phyloP scores from a whole-genome alignment of 129 eudicot species.

The Helianthus tuberosus region DNA sequence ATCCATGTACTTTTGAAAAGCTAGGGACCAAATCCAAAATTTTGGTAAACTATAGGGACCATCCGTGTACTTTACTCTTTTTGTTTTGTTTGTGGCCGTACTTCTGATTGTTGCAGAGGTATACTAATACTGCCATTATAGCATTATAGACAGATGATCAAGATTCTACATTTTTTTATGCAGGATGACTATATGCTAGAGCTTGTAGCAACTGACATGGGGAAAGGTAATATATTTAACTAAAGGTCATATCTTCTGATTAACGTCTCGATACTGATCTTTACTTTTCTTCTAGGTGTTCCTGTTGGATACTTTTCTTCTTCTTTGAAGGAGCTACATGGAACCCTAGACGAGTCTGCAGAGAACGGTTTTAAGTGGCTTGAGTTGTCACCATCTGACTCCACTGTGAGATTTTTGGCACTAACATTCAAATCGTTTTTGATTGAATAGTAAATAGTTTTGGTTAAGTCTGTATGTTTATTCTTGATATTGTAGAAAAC shows the following conservation, averaged over 20 bases:
- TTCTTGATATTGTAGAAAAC: conserved; percentile 47
- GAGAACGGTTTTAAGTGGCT: conserved; percentile 52
- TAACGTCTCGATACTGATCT: conserved; percentile 2
- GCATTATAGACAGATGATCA: neutral
- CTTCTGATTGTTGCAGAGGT: conserved; percentile 20
- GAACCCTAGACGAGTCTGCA: conserved; percentile 37
- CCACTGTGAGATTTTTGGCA: conserved; percentile 50
- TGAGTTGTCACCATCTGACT: conserved; percentile 61
- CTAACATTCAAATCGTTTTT: neutral
- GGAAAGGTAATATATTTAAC: conserved; percentile 58
- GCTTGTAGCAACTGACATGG: conserved; percentile 71
- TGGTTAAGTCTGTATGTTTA: conserved; percentile 12
- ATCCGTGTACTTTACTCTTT: neutral
- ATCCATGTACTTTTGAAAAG: too few species aligned
- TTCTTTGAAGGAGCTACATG: conserved; percentile 55
- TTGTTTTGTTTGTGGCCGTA: neutral
- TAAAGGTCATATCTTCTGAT: neutral
- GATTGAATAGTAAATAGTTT: neutral
- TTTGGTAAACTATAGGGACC: too few species aligned
- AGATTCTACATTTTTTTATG: conserved; percentile 20
- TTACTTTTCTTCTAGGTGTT: conserved; percentile 53
- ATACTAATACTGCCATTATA: conserved; percentile 1
- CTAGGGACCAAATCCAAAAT: too few species aligned
- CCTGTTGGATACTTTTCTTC: conserved; percentile 75
- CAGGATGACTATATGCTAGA: conserved; percentile 78